These are phyloP conservation scores for Citrus hindsii DNA, from an alignment of 345 rosid genomes.

Conservation along the genomic window DNA sequence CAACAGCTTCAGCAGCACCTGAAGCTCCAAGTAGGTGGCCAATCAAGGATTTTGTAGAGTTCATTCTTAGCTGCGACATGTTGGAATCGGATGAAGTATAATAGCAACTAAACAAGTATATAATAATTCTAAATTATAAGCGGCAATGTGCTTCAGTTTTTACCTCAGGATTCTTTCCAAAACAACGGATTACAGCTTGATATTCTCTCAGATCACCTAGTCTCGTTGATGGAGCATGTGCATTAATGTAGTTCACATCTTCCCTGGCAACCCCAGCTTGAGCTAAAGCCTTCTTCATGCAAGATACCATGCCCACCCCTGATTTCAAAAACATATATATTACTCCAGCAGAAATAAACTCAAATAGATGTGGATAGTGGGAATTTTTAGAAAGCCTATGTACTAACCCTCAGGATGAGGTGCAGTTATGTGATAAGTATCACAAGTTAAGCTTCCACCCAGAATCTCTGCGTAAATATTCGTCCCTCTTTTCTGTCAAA, in stretches of 20 bases:
- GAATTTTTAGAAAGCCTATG: not conserved
- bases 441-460: constrained; percentile 55
- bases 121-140: too few species aligned
- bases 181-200: constrained; percentile 45
- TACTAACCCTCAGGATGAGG: constrained; percentile 52
- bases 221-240: constrained; percentile 58
- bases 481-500: constrained; percentile 49
- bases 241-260: constrained; percentile 60
- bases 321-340: not conserved
- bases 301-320: constrained; percentile 47
- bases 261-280: constrained; percentile 42
- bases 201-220: constrained; percentile 51
- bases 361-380: too few species aligned
- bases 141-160: not conserved
- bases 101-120: too few species aligned
- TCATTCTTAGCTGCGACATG: too few species aligned
- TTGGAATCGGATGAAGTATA: too few species aligned
- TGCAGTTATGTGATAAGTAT: constrained; percentile 53
- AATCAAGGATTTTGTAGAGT: too few species aligned
- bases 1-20: constrained; percentile 45
- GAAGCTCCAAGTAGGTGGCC: constrained; percentile 46
- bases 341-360: too few species aligned
- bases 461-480: constrained; percentile 52
- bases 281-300: constrained; percentile 51
- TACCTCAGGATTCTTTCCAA: constrained; percentile 40